Conservation (phyloP, 192 early-diverging fungal genomes). For the Coemansia sp. region DNA sequence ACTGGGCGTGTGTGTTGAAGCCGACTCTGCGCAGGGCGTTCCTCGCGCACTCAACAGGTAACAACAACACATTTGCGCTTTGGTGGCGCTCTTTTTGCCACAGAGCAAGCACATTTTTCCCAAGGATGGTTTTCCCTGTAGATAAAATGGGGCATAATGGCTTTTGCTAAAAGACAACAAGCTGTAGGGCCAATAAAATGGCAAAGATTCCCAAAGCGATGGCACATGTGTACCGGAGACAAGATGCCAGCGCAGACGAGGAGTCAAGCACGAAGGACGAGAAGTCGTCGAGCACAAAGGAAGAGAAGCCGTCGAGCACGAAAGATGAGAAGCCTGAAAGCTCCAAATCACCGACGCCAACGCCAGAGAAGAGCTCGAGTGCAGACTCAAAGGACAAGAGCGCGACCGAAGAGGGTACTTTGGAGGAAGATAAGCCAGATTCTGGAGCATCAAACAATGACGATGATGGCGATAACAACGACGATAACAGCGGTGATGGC, state of each 20-base stretch:
- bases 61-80: not conserved
- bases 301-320: not conserved
- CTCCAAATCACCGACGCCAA: not conserved
- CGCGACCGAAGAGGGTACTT: not conserved
- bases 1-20: conserved; percentile 1
- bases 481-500: conserved; percentile 5
- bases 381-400: conserved; percentile 1
- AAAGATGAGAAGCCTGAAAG: conserved; percentile 7
- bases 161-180: not conserved
- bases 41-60: conserved; percentile 4
- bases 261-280: conserved; percentile 1
- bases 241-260: conserved; percentile 3
- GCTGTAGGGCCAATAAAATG: conserved; percentile 14
- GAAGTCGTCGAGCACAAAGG: not conserved
- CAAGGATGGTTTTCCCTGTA: not conserved
- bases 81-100: not conserved
- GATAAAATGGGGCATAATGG: not conserved
- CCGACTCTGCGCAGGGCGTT: not conserved
- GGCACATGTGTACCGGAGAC: conserved; percentile 3
- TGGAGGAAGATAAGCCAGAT: not conserved
- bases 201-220: conserved; percentile 7
- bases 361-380: not conserved
- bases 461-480: not conserved
- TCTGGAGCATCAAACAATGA: not conserved
- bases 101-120: not conserved